Percentiles rank a stretch among this genome's conserved stretches.
These are phyloP conservation scores for Pyrenochaeta sp. DNA, from an alignment of 2,329 filamentous ascomycete species.

Conservation along the genomic window DNA sequence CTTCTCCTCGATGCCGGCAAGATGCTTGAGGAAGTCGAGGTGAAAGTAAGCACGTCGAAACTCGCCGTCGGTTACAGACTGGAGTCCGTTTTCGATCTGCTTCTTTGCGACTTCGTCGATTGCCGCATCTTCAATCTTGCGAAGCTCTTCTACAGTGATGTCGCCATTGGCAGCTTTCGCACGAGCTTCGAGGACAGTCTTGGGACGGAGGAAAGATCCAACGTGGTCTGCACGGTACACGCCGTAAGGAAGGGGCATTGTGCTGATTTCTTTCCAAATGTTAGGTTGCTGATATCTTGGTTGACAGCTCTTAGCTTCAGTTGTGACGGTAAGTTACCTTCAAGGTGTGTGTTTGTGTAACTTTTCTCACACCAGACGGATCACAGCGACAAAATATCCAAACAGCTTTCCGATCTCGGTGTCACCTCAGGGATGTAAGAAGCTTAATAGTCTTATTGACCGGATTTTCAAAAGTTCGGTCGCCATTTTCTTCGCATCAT, in stretches of 20 bases:
- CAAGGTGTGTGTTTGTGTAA: background rate
- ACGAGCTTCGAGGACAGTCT: conserved; percentile 58
- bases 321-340: background rate
- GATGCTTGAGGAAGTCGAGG: conserved; percentile 64
- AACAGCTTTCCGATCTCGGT: no score
- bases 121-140: conserved; percentile 60
- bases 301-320: no score
- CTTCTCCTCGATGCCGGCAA: conserved; percentile 61
- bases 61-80: conserved; percentile 63
- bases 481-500: conserved; percentile 13
- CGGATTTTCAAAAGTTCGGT: no score
- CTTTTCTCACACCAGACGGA: no score
- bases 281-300: no score
- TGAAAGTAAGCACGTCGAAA: conserved; percentile 66
- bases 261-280: conserved; percentile 8
- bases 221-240: conserved; percentile 62
- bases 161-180: conserved; percentile 55
- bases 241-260: conserved; percentile 49
- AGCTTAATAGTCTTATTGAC: no score
- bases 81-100: conserved; percentile 59
- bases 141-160: conserved; percentile 55
- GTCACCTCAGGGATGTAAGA: no score
- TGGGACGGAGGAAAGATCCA: conserved; percentile 63
- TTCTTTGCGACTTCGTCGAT: conserved; percentile 58
- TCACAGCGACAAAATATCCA: no score